Conservation (phyloP, 371 early-diverging fungal genomes). For the Neoconidiobolus thromboides region DNA sequence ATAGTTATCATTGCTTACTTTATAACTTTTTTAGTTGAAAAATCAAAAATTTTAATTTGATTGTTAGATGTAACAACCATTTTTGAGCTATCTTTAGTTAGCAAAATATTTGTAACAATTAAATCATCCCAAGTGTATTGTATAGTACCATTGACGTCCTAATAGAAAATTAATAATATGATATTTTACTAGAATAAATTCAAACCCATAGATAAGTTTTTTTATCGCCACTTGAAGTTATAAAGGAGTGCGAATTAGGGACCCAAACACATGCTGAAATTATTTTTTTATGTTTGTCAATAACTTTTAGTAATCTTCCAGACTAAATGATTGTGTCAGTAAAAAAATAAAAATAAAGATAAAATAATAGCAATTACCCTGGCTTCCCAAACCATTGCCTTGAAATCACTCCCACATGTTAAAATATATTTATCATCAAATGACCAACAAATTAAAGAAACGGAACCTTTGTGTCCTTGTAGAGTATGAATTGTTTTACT, state of each 20-base stretch:
- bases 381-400: slow-evolving; percentile 63
- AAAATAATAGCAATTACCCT: slow-evolving; percentile 19
- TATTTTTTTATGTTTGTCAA: slow-evolving; percentile 39
- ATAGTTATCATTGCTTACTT: slow-evolving; percentile 14
- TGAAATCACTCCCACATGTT: slow-evolving; percentile 60
- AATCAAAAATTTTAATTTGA: slow-evolving; percentile 48
- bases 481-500: background rate
- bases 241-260: slow-evolving; percentile 47
- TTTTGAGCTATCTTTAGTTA: slow-evolving; percentile 44
- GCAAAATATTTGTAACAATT: slow-evolving; percentile 67
- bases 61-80: slow-evolving; percentile 56
- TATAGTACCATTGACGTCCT: slow-evolving; percentile 35
- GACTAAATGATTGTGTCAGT: background rate
- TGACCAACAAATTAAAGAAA: slow-evolving; percentile 71
- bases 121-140: slow-evolving; percentile 41
- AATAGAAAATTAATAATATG: background rate
- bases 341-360: background rate
- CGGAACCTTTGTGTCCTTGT: slow-evolving; percentile 5
- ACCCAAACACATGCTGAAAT: slow-evolving; percentile 74
- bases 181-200: background rate
- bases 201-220: slow-evolving; percentile 46
- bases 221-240: slow-evolving; percentile 64
- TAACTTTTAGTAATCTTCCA: slow-evolving; percentile 28
- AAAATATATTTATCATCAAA: slow-evolving; percentile 59
- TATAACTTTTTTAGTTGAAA: slow-evolving; percentile 33